These are phyloP conservation scores for Lolium perenne DNA, from an alignment of 176 grass and related monocot genomes.

Conservation along the genomic window DNA sequence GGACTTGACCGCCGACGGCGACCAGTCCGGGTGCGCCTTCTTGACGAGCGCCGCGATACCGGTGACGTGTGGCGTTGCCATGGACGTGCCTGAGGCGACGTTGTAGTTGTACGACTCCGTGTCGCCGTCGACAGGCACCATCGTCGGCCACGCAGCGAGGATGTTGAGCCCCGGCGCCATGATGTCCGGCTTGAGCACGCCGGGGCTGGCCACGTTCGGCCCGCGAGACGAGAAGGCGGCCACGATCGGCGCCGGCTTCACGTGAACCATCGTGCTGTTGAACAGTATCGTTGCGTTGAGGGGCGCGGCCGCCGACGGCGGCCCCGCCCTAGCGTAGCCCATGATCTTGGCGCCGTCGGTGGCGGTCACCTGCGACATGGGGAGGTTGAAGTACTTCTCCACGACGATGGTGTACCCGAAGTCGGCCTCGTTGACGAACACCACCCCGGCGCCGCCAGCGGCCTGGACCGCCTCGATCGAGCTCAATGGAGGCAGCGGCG, in stretches of 20 bases:
- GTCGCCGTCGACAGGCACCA: not conserved
- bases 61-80: conserved; percentile 69
- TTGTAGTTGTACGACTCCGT: conserved; percentile 36
- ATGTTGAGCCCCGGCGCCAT: conserved; percentile 76
- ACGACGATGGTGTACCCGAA: conserved; percentile 47
- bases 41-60: conserved; percentile 61
- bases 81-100: conserved; percentile 69
- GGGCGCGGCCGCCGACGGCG: not conserved
- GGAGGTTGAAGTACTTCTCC: conserved; percentile 42
- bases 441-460: conserved; percentile 46
- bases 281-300: conserved; percentile 56
- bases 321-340: conserved; percentile 20
- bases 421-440: conserved; percentile 49
- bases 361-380: conserved; percentile 46
- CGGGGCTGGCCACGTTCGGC: conserved; percentile 40
- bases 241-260: conserved; percentile 54
- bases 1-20: conserved; percentile 63
- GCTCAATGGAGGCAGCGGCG: conserved; percentile 40
- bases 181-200: conserved; percentile 72
- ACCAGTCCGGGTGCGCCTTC: conserved; percentile 62
- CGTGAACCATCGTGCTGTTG: conserved; percentile 44
- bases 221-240: conserved; percentile 67
- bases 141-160: conserved; percentile 61
- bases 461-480: conserved; percentile 28
- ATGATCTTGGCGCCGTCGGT: conserved; percentile 46